Evolutionary conservation across 805 yeast species (phyloP), one percentile per base, ranked within the genome.

Genomic region (Blastobotrys mokoenaii): DNA sequence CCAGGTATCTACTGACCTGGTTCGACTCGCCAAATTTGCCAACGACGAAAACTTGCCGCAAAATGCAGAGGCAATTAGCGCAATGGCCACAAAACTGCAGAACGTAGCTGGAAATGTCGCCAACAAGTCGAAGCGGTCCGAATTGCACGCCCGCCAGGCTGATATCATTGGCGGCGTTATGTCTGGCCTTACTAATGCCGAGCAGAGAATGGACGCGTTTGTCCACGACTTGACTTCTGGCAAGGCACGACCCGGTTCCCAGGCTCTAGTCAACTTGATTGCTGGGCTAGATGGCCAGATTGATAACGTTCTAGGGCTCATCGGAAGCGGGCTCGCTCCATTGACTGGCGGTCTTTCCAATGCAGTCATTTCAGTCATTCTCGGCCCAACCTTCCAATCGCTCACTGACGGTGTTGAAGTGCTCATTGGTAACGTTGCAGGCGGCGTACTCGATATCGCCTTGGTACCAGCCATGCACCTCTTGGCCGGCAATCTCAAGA

Each of bases 381-480:
- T 53, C 10, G 56, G 53, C 9, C 55, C 55, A 12, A 39, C 51
- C 3, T 51, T 53, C 41, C 52, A 53, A 38, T 50, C 54, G 2
- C 29, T 51, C 8, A 51, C 53, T 34, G 53, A 54, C 29, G 58
- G 57, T 16, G 51, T 47, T 10, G 57, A 54, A 44, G 53, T 53
- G 7, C 46, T 54, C 11, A 42, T 53, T 38, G 53, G 51, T 2
- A 54, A 53, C 42, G 34, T 45, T 18, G 47, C 37, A 7, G 54
- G 54, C 2, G 53, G 53, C 20, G 45, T 41, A 12, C 7, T 42
- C n/a, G 58, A 53, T 49, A 40, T 54, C 16, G 58, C 51, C 17
- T 41, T 58, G 31, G 62, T 57, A 14, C 62, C 63, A 33, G 52
- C 57, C 8, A 35, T 57, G 34, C 50, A 47, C 38, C 16, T 40